Conservation (phyloP, 805 yeast species). For the Candida nemodendra region DNA sequence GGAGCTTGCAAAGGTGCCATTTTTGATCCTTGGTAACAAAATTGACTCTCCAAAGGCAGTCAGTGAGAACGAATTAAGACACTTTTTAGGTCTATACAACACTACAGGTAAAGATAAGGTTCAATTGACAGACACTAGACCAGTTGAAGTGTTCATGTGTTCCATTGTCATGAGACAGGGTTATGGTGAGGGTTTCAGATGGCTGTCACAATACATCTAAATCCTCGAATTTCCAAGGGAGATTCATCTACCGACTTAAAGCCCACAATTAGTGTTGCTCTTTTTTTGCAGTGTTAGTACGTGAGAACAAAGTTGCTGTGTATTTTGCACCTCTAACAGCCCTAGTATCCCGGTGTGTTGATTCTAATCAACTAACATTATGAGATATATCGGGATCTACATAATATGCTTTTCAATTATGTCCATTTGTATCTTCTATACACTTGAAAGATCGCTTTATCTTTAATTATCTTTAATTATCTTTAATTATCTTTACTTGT, state of each 20-base stretch:
- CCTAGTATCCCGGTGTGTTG: too few species aligned
- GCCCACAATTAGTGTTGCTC: too few species aligned
- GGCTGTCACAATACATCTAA: constrained; percentile 94
- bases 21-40: constrained; percentile 92
- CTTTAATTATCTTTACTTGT: too few species aligned
- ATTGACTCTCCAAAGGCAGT: constrained; percentile 94
- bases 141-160: constrained; percentile 96
- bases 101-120: constrained; percentile 89
- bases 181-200: constrained; percentile 96
- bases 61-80: constrained; percentile 89
- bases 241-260: background rate
- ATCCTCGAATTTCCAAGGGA: background rate
- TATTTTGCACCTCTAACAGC: too few species aligned
- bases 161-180: constrained; percentile 99
- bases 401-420: too few species aligned
- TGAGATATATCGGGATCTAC: too few species aligned
- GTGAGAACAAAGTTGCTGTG: too few species aligned
- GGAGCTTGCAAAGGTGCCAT: constrained; percentile 87
- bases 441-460: background rate
- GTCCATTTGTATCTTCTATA: background rate
- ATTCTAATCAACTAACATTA: too few species aligned
- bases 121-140: constrained; percentile 71
- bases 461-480: background rate
- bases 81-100: constrained; percentile 79
- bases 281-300: too few species aligned